Evolutionary conservation across 208 protist species (phyloP).

Genomic region (Trypanosoma melophagium): DNA sequence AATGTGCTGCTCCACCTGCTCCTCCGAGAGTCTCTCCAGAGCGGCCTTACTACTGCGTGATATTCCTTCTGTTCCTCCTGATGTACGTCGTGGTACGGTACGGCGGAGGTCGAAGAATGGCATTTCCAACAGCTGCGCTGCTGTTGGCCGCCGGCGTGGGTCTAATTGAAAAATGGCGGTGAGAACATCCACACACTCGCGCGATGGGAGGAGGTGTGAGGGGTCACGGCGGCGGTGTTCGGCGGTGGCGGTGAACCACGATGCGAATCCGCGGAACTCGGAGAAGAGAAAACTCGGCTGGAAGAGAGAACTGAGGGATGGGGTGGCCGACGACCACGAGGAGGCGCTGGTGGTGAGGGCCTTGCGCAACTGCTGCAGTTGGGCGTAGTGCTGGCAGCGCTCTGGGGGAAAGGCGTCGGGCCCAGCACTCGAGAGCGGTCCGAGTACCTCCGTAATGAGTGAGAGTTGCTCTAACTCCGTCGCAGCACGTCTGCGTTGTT

Average conservation of each 20-base stretch:
- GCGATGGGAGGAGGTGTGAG: conserved; percentile 43
- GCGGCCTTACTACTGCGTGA: neutral
- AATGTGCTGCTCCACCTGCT: conserved; percentile 21
- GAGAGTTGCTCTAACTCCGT: conserved; percentile 75
- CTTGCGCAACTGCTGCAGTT: conserved; percentile 43
- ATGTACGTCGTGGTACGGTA: neutral
- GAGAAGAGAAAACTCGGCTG: conserved; percentile 57
- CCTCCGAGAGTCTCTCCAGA: neutral
- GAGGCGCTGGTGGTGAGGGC: conserved; percentile 16
- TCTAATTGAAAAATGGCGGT: conserved; percentile 70
- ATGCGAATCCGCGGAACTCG: conserved; percentile 64
- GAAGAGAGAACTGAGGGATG: conserved; percentile 50
- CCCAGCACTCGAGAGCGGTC: conserved; percentile 43
- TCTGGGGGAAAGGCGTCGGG: conserved; percentile 41
- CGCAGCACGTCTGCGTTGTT: conserved; percentile 28
- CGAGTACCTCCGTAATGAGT: conserved; percentile 68
- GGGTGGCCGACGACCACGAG: conserved; percentile 20
- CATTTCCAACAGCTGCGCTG: conserved; percentile 74
- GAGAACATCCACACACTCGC: conserved; percentile 75
- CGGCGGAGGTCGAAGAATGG: conserved; percentile 59
- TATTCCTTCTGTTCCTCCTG: neutral
- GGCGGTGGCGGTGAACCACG: conserved; percentile 67
- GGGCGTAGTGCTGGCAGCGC: conserved; percentile 43
- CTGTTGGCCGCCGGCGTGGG: conserved; percentile 64
- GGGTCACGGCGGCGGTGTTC: conserved; percentile 48